These are phyloP conservation scores for Dunaliella primolecta DNA, from an alignment of 139 green algal genomes.

Conservation along the genomic window DNA sequence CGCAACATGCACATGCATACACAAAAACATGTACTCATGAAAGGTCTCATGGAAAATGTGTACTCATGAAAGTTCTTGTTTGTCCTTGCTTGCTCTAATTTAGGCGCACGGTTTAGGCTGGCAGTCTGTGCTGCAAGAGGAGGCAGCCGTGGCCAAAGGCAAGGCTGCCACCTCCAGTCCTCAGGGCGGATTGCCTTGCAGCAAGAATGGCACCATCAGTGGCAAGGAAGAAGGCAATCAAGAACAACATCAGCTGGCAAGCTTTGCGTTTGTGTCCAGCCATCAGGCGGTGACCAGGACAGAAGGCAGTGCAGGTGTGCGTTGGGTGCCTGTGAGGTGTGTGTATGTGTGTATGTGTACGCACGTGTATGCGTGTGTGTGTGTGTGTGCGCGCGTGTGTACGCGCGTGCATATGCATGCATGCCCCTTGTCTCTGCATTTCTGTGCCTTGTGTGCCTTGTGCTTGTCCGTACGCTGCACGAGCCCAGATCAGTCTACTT, in stretches of 20 bases:
- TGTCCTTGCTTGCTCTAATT: too few relatives aligned
- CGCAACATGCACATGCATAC: background rate
- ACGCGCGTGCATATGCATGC: background rate
- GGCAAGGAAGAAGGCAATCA: too few relatives aligned
- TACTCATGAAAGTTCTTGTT: too few relatives aligned
- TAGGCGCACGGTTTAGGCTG: background rate
- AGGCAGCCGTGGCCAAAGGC: background rate
- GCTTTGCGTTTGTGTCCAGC: background rate
- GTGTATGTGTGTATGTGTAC: background rate
- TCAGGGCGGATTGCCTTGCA: too few relatives aligned
- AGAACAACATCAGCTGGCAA: background rate
- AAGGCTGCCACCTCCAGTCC: background rate
- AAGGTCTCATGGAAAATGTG: too few relatives aligned
- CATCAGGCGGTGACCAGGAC: background rate
- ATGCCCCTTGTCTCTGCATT: background rate
- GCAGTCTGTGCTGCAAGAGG: background rate
- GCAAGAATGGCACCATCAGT: too few relatives aligned
- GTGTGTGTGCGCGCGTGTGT: background rate
- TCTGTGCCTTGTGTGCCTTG: too few relatives aligned
- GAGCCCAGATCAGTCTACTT: too few relatives aligned
- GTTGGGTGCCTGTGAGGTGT: background rate
- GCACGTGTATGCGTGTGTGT: background rate
- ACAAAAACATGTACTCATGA: too few relatives aligned
- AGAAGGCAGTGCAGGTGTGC: background rate
- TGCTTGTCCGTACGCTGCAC: too few relatives aligned